Percentiles rank a stretch among this genome's conserved stretches.
Evolutionary conservation across 75 land plant genomes (phyloP).

Genomic region (Cunninghamia lanceolata): DNA sequence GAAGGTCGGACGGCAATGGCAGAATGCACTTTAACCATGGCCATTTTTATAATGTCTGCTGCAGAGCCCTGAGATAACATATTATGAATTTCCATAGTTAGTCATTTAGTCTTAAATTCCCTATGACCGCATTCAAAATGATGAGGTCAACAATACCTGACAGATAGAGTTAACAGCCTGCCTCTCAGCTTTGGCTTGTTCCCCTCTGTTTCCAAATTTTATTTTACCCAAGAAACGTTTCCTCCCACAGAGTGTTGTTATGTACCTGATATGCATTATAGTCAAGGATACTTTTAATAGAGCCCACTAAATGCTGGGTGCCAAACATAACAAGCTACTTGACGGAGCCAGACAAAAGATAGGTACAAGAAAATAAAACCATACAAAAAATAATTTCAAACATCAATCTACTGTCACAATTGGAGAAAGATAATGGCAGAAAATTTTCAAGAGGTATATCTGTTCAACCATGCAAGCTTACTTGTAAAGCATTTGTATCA

Average conservation of each 20-base stretch:
- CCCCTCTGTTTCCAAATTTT: slow-evolving; percentile 62
- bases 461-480: not conserved
- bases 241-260: slow-evolving; percentile 84
- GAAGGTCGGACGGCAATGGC: slow-evolving; percentile 30
- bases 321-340: not conserved
- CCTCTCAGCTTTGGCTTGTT: slow-evolving; percentile 94
- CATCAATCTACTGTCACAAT: not conserved
- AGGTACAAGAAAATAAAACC: not conserved
- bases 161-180: slow-evolving; percentile 99
- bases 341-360: not conserved
- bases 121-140: not conserved
- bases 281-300: not conserved
- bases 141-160: slow-evolving; percentile 51
- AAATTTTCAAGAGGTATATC: not conserved
- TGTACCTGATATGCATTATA: slow-evolving; percentile 43
- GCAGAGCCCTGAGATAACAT: slow-evolving; percentile 81
- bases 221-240: slow-evolving; percentile 91
- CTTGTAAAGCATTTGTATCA: not conserved
- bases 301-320: not conserved
- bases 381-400: not conserved
- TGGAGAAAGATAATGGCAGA: not conserved
- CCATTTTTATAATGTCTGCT: slow-evolving; percentile 95
- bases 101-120: not conserved
- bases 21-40: slow-evolving; percentile 77
- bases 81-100: not conserved